Evolutionary conservation across 345 rosid species (phyloP), one percentile per base, ranked within the genome.

Genomic region (Salix suchowensis): DNA sequence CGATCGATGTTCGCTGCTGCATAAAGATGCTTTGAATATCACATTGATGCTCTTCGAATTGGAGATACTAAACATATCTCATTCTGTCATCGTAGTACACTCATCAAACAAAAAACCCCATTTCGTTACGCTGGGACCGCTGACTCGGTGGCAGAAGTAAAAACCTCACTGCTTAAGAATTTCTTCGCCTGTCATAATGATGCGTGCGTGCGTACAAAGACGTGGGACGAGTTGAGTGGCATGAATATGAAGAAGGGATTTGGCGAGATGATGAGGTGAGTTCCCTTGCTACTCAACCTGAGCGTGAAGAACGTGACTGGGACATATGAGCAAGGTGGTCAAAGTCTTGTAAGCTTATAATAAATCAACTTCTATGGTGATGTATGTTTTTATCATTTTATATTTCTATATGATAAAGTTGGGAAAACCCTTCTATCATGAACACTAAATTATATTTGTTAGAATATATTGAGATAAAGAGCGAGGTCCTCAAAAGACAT

Each of bases 221-320:
- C 52, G 23, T 36, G 18, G 71, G 39, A 21, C 30, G 37, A 24
- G 46, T 52, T 4, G 28, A 71, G 18, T 69, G 82, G 55, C 42
- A 70, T 0, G 67, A 50, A 11, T 39, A 70, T 28, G 71, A 62
- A n/a, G 70, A 70, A 40, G 21, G 4, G 19, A 78, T 74, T 21
- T 79, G 82, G 71, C 24, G 50, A 39, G 34, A 62, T 4, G 71
- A 70, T 9, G 75, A 48, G 28, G 36, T 74, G 37, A 74, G 42
- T 24, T 69, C 82, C 30, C 62, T 60, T 79, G 69, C 71, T 5
- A 24, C 32, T 60, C 68, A 26, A 32, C 12, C 6, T 44, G 26
- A 58, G 73, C 19, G 6, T 61, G 66, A 67, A 40, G 48, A 26
- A 13, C 2, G 18, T 55, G 16, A 54, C 5, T 1, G 9, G 14